Percentiles rank a stretch among this genome's conserved stretches.
phyloP scores from a whole-genome alignment of 257 asterid genomes.

The Echites panduratus region DNA sequence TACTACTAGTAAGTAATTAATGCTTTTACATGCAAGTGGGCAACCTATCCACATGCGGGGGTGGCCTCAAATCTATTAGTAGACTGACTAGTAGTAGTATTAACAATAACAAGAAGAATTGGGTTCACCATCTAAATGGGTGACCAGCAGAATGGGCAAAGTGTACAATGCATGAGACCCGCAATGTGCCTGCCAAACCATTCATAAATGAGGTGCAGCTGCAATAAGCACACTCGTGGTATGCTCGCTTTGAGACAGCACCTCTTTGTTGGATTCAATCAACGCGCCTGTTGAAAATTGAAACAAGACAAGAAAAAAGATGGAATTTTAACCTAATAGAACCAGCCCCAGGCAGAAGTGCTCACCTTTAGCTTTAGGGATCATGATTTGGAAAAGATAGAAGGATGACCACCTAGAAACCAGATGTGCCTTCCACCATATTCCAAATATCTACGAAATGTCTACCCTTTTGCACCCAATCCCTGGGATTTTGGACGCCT shows the following conservation, averaged over 20 bases:
- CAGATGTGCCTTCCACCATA: too few species aligned
- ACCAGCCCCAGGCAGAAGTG: too few species aligned
- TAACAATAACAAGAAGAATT: too few species aligned
- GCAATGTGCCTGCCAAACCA: too few species aligned
- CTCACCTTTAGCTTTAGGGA: too few species aligned
- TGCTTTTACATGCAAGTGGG: background rate
- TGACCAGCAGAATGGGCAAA: background rate
- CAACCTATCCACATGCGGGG: background rate
- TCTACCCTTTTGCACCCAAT: constrained; percentile 52
- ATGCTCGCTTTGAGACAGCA: background rate
- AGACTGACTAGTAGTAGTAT: background rate
- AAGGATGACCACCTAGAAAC: too few species aligned
- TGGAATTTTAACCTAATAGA: too few species aligned
- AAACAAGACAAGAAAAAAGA: background rate
- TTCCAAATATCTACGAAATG: too few species aligned
- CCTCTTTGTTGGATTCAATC: background rate
- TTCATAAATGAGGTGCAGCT: background rate
- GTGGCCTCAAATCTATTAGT: background rate
- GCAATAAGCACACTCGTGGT: background rate
- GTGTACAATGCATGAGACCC: too few species aligned
- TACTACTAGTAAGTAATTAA: background rate
- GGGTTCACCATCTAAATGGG: background rate
- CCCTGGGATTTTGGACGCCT: constrained; percentile 77
- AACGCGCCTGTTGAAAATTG: background rate
- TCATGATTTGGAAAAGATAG: too few species aligned